Conservation (phyloP, 2,329 filamentous ascomycete genomes). For the Phymatotrichopsis omnivora region DNA sequence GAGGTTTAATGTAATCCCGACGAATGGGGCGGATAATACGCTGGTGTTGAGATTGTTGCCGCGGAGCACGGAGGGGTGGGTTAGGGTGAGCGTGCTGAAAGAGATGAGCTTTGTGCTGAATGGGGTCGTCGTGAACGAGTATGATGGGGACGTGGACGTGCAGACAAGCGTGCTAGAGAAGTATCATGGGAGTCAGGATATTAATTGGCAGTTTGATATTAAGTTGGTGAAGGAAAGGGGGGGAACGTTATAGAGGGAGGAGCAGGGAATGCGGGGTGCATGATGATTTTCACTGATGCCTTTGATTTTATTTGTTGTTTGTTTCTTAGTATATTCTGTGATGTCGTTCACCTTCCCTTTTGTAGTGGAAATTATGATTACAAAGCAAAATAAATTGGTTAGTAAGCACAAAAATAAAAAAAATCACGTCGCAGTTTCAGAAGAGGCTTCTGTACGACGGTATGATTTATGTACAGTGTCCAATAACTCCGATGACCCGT, state of each 20-base stretch:
- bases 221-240: conserved; percentile 1
- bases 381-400: too few relatives aligned
- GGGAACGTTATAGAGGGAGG: not conserved
- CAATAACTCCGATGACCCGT: too few relatives aligned
- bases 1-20: conserved; percentile 22
- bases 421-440: too few relatives aligned
- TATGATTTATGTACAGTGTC: too few relatives aligned
- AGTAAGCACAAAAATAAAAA: too few relatives aligned
- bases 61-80: conserved; percentile 13
- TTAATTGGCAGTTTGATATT: conserved; percentile 1
- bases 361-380: too few relatives aligned
- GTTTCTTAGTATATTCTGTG: not conserved
- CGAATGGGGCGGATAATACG: conserved; percentile 5
- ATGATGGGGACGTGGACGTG: conserved; percentile 4
- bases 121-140: conserved; percentile 10
- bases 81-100: conserved; percentile 9
- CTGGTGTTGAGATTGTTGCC: conserved; percentile 20
- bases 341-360: too few relatives aligned
- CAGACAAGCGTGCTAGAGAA: conserved; percentile 1
- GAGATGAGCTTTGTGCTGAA: conserved; percentile 23
- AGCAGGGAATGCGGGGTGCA: not conserved
- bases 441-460: too few relatives aligned
- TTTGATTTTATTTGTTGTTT: conserved; percentile 1
- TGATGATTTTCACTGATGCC: not conserved
- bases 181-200: conserved; percentile 1